Evolutionary conservation across 2,329 filamentous ascomycete species (phyloP).

Genomic region (Fusarium tupiense): DNA sequence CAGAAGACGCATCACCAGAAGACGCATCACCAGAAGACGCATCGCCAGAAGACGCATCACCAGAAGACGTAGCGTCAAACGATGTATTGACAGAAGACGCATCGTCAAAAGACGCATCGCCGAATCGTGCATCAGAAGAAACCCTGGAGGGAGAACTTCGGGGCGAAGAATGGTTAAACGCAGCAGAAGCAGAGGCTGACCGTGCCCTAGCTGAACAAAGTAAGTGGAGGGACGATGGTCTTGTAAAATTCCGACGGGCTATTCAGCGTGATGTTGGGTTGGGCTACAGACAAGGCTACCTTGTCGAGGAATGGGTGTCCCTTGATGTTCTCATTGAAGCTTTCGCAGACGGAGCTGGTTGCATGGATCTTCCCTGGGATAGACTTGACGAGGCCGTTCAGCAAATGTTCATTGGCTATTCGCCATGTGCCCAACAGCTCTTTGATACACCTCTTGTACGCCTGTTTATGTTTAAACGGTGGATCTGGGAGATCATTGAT

Average conservation of each 20-base stretch:
- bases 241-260: background rate
- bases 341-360: no score
- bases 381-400: background rate
- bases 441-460: background rate
- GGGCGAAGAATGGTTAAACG: accelerated
- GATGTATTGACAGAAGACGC: no score
- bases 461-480: background rate
- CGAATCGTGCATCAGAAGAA: background rate
- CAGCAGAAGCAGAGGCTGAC: no score
- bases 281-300: background rate
- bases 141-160: background rate
- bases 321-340: no score
- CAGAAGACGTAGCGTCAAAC: no score
- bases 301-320: no score
- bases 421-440: background rate
- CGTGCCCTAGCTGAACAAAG: accelerated
- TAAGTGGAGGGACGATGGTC: background rate
- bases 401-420: background rate
- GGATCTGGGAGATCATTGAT: background rate
- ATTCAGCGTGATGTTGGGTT: accelerated
- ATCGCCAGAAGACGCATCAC: no score
- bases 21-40: no score
- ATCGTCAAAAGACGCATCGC: background rate
- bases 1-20: background rate
- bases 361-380: background rate